Base-by-base conservation (phyloP, 2,329 filamentous ascomycete species). In the Ophiostoma novo-ulmi region DNA sequence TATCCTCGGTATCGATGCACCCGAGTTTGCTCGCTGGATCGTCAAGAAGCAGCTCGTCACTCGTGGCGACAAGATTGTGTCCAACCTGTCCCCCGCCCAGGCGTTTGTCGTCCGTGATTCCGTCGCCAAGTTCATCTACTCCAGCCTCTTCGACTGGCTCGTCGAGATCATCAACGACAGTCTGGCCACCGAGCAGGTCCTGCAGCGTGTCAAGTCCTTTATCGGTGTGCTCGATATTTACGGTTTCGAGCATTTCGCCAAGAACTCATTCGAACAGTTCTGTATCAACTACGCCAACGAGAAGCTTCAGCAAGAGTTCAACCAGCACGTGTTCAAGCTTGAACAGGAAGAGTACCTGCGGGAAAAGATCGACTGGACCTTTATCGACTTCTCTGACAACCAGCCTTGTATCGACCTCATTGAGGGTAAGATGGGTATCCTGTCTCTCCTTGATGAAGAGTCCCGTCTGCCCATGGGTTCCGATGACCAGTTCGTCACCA, bases 231-330 rank as follows among this genome's bases (percentile, higher is more conserved):
- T 99, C 74, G 95, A 99, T 92, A 99, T 99, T 75, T 98, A 98
- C 80, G 94, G 94, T 74, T 99, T 99, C 78, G 95, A 99, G 80
- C 95, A 98, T 81, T 99, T 99, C 78, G 94, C 95, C 73, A 98
- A 97, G 85, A 99, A 99, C 83, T 99, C 95, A 0, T 99, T 99
- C 77, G 95, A 99, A 80, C 95, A 99, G 80, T 99, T 99, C 81
- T 99, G 95, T 82, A 99, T 99, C 87, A 99, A 99, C 81, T 99
- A 99, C 78, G 95, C 95, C 81, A 99, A 99, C 80, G 95, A 99
- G 81, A 99, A 99, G 82, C 84, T 99, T 70, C 95, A 99, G 79
- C 95, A 99, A 80, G 94, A 98, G 79, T 99, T 99, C 85, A 99
- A 99, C 81, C 93, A 96, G 79, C 95, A 99, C 78, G 95, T 99